Conservation (phyloP, 495 filamentous ascomycete genomes). For the Podospora pseudopauciseta region DNA sequence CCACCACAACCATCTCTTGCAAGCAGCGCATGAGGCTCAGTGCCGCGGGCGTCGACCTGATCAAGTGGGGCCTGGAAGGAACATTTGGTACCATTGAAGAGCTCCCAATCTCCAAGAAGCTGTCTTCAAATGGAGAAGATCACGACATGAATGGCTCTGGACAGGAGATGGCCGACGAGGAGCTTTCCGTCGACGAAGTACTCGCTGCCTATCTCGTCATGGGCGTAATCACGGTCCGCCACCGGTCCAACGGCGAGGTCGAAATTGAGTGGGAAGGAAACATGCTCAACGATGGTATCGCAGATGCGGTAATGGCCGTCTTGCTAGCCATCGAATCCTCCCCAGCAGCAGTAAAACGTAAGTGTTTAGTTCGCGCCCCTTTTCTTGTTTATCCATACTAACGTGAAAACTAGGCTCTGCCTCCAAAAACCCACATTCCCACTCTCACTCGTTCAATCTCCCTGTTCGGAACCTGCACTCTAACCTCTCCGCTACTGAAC, state of each 20-base stretch:
- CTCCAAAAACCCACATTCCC: constrained; percentile 44
- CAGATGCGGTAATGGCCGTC: constrained; percentile 90
- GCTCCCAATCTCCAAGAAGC: constrained; percentile 46
- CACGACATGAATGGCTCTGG: constrained; percentile 50
- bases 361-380: constrained; percentile 25
- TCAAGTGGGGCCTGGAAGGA: constrained; percentile 89
- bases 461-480: constrained; percentile 65
- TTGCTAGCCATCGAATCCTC: constrained; percentile 85
- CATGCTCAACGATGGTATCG: constrained; percentile 94
- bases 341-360: constrained; percentile 92
- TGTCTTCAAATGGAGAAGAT: constrained; percentile 41
- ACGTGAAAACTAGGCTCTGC: constrained; percentile 40
- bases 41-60: constrained; percentile 84
- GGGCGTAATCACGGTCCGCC: constrained; percentile 79
- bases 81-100: constrained; percentile 86
- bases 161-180: constrained; percentile 56
- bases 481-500: constrained; percentile 63
- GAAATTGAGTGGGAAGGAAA: constrained; percentile 97
- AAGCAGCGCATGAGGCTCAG: constrained; percentile 80
- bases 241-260: constrained; percentile 67
- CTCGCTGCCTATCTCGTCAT: constrained; percentile 73
- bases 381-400: constrained; percentile 18
- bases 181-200: constrained; percentile 40
- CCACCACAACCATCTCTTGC: constrained; percentile 87
- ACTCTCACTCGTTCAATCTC: constrained; percentile 29